Conservation (phyloP, 2,329 filamentous ascomycete genomes). For the Botrytis fragariae region DNA sequence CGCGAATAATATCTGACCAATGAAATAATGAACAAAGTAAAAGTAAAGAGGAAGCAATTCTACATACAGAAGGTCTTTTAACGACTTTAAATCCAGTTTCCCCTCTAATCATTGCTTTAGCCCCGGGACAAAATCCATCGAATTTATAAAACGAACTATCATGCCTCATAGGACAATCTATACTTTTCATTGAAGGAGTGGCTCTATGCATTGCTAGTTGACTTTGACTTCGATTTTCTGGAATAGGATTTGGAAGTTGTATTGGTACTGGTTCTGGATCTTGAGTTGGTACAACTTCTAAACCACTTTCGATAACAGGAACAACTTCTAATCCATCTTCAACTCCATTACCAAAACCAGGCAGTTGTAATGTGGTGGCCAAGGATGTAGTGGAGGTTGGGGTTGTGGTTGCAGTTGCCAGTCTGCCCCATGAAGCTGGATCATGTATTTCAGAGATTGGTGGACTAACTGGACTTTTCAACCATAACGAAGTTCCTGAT, state of each 20-base stretch:
- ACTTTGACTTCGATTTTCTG: slow-evolving; percentile 16
- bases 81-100: slow-evolving; percentile 36
- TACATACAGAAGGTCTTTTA: slow-evolving; percentile 35
- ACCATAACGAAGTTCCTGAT: slow-evolving; percentile 1
- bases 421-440: slow-evolving; percentile 16
- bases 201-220: slow-evolving; percentile 24
- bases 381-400: slow-evolving; percentile 2
- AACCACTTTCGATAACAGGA: slow-evolving; percentile 13
- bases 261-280: slow-evolving; percentile 2
- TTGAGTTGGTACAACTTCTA: slow-evolving; percentile 15
- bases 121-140: slow-evolving; percentile 38
- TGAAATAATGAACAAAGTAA: neutral
- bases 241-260: neutral
- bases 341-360: slow-evolving; percentile 30
- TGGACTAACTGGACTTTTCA: slow-evolving; percentile 20
- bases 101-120: slow-evolving; percentile 32
- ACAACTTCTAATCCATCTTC: slow-evolving; percentile 33
- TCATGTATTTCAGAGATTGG: slow-evolving; percentile 5
- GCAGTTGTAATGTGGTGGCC: slow-evolving; percentile 28
- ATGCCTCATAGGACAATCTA: slow-evolving; percentile 33
- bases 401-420: neutral
- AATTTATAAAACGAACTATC: slow-evolving; percentile 37
- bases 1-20: neutral
- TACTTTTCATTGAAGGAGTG: slow-evolving; percentile 30
- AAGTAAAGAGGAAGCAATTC: neutral